Evolutionary conservation across 306 rosid genomes (phyloP), one percentile per base, ranked within the genome.

Genomic region (Potentilla sterilis): DNA sequence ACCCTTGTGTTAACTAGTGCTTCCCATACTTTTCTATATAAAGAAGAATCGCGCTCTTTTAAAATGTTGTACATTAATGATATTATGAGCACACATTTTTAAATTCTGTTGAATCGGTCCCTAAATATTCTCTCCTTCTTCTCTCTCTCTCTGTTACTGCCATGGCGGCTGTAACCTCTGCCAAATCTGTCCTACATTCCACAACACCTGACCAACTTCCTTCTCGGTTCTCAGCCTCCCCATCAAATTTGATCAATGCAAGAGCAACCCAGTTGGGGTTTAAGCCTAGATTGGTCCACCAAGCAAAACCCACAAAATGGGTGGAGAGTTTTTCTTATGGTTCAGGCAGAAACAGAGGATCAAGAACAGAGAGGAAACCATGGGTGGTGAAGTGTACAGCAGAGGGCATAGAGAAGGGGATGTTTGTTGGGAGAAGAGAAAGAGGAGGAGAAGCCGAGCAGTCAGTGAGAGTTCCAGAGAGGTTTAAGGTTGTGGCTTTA

Each of bases 401-500:
- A 64, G 97, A 92, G 80, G 90, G 91, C 8, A 78, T 88, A 66
- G 90, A 88, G 70, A 83, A 87, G 9, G 92, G 87, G 49, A 80
- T 85, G 85, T 12, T 88, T 67, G 78, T 89, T 16, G 84, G 89
- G 69, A 79, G 84, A 63, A 65, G 41, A 22, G 78, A 79, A 46
- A 79, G 82, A 57, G 72, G 32, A 19, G 80, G 82, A 73, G 84
- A 61, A 28, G 78, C 42, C 21, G 43, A 73, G 77, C 28, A 58
- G 43, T 44, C 61, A 15, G 38, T 73, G 22, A 72, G 62, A 34
- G 77, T 90, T 32, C 89, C 98, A 34, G 98, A 94, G 85, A 88
- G 98, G 81, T 77, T 87, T 65, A 94, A 88, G 84, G 96, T 94
- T 77, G 98, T 82, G 76, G 81, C 70, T 34, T 82, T 94, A 80